Evolutionary conservation across 257 asterid species (phyloP), one percentile per base, ranked within the genome.

Genomic region (Coffea eugenioides): DNA sequence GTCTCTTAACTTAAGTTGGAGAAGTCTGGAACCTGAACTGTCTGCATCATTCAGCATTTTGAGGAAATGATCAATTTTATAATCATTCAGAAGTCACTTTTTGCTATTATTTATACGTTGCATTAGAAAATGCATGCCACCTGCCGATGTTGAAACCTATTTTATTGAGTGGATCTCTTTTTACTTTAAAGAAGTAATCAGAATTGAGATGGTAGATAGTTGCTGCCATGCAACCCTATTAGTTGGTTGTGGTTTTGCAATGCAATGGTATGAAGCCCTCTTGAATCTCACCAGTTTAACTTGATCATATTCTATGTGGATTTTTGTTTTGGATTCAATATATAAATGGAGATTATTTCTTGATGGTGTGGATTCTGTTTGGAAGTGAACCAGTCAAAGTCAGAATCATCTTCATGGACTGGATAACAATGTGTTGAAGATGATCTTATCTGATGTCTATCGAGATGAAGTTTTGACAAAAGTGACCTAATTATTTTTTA

Each of bases 231-330:
- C n/a, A 71, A 56, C 39, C 57, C 27, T 8, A 43, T 59, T 31
- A 79, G 64, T 71, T 72, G 49, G 31, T 52, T 52, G 51, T 54
- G 65, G 49, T 48, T 49, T 80, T 52, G 43, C 46, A 49, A 31
- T 46, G 68, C 59, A 36, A 68, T 36, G 9, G 18, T n/a, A 39
- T 23, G 13, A 41, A 69, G 18, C 56, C 4, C 5, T 48, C 21
- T 62, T 25, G 16, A 39, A 64, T 43, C 20, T 76, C 8, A 2
- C 54, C 54, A 36, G 2, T 36, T 18, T 23, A 18, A 54, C 9
- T 18, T 56, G 69, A 21, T 16, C 39, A 31, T 74, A 57, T 8
- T 2, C 56, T 51, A 9, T 10, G 54, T 25, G 34, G 8, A 13
- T 6, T 46, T 48, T 11, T 61, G 45, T 16, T 79, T 52, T 46